Evolutionary conservation across 352 stramenopile species (phyloP).

Genomic region (Globisporangium paroecandrum): DNA sequence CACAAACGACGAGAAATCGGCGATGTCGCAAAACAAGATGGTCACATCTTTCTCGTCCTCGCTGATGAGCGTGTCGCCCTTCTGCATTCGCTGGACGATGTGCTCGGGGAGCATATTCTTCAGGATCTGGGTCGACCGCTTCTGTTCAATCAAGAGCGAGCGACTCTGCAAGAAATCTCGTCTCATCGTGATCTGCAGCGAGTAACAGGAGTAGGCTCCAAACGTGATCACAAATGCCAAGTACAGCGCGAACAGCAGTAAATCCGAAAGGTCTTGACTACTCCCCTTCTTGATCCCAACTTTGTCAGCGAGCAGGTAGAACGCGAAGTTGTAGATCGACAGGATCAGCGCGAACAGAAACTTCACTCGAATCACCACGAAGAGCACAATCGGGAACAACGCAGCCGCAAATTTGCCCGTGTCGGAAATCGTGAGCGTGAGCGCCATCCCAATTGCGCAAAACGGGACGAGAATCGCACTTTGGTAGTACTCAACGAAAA

Average conservation of each 20-base stretch:
- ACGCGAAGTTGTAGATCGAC: conserved; percentile 75
- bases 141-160: conserved; percentile 73
- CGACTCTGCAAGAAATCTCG: conserved; percentile 80
- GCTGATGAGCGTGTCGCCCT: conserved; percentile 75
- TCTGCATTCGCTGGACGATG: conserved; percentile 82
- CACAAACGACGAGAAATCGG: conserved; percentile 77
- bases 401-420: conserved; percentile 80
- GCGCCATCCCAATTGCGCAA: conserved; percentile 62
- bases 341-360: conserved; percentile 77
- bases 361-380: conserved; percentile 82
- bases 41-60: conserved; percentile 87
- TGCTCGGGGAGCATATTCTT: conserved; percentile 87
- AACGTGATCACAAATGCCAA: conserved; percentile 75
- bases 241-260: conserved; percentile 71
- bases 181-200: conserved; percentile 79
- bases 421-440: conserved; percentile 81
- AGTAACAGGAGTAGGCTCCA: conserved; percentile 75
- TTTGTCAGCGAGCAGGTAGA: conserved; percentile 70
- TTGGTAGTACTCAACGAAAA: conserved; percentile 80
- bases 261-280: conserved; percentile 34
- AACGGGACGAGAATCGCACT: conserved; percentile 67
- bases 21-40: conserved; percentile 85
- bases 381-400: conserved; percentile 75
- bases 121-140: conserved; percentile 75
- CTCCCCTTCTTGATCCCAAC: conserved; percentile 33